Base-by-base conservation (phyloP, 73 alveolate genomes). In the Blepharisma stoltei region DNA sequence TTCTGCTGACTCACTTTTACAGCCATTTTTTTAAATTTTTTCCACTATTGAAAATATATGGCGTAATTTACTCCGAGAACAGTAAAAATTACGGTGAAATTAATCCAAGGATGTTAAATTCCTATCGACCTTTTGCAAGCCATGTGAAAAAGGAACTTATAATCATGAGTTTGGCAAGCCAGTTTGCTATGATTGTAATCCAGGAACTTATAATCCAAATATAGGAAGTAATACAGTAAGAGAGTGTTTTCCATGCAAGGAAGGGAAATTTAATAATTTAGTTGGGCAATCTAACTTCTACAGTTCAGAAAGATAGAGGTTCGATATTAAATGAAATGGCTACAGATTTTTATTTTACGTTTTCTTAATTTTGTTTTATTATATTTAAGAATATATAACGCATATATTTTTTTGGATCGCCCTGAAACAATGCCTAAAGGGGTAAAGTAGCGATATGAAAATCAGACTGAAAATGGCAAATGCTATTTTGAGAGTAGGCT, bases 131-230 rank as follows among this genome's bases (percentile, higher is more conserved):
- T 49, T 49, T 49, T 14, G n/a, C 67, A 52, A 20, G 41, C 55
- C 65, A n/a, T 69, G 79, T 5, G 78, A 4, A 14, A 43, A 69
- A 69, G 79, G 79, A 1, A 60, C 41, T 23, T 44, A 14, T 69
- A 44, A 43, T 69, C n/a, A 46, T 44, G n/a, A 69, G 60, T 7
- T 1, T 3, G 67, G 67, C 65, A 14, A n/a, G 11, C 2, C 76
- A 11, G 49, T 2, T 8, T 23, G 76, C 76, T 21, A 60, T 9
- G 76, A 20, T 8, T 50, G 65, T 4, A 11, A 60, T n/a, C 48
- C 48, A 23, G 76, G 76, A 60, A 60, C 76, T 2, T 60, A 60
- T 23, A 60, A 60, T 60, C 32, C 32, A 18, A 27, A 23, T 18
- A 60, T 11, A 18, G 76, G 54, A 60, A 21, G 38, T 18, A 60